Percentiles rank a stretch among this genome's conserved stretches.
Evolutionary conservation across 2,329 filamentous ascomycete species (phyloP).

Genomic region (Bimuria novae-zelandiae): DNA sequence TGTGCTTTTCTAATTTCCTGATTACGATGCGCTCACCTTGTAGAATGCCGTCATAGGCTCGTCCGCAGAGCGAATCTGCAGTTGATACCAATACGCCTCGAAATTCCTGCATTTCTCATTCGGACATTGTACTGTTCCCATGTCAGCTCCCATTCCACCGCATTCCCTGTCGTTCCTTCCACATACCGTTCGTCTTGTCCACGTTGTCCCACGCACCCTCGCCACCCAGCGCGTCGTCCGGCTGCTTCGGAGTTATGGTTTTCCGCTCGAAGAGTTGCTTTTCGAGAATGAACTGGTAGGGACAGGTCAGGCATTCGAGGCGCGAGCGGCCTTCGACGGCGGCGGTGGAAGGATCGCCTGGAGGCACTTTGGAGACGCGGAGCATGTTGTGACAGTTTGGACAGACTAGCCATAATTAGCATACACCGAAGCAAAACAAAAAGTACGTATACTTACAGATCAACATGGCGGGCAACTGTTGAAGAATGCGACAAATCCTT

Average conservation of each 20-base stretch:
- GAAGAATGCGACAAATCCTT: slow-evolving; percentile 1
- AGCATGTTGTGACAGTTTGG: slow-evolving; percentile 84
- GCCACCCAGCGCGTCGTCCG: slow-evolving; percentile 88
- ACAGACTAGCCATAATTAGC: slow-evolving; percentile 61
- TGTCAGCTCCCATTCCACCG: neutral
- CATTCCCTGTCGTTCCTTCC: neutral
- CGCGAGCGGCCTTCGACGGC: slow-evolving; percentile 65
- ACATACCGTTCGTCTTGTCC: slow-evolving; percentile 71
- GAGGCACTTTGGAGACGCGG: slow-evolving; percentile 64
- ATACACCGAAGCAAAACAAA: too few species aligned
- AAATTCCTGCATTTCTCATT: slow-evolving; percentile 78
- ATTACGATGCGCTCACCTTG: slow-evolving; percentile 69
- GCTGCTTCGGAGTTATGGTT: slow-evolving; percentile 79
- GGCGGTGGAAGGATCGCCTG: slow-evolving; percentile 45
- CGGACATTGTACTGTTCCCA: slow-evolving; percentile 72
- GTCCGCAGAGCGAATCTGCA: slow-evolving; percentile 97
- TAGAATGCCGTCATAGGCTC: slow-evolving; percentile 98
- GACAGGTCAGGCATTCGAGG: slow-evolving; percentile 93
- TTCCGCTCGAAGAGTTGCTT: slow-evolving; percentile 82
- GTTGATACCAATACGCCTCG: slow-evolving; percentile 91
- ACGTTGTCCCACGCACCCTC: slow-evolving; percentile 89
- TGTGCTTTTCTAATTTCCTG: neutral
- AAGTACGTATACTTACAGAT: slow-evolving; percentile 59
- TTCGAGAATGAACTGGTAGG: slow-evolving; percentile 84
- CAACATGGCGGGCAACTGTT: slow-evolving; percentile 56